Percentiles rank a stretch among this genome's conserved stretches.
Conservation (phyloP, 2,329 filamentous ascomycete genomes). For the Hymenoscyphus fraxineus region DNA sequence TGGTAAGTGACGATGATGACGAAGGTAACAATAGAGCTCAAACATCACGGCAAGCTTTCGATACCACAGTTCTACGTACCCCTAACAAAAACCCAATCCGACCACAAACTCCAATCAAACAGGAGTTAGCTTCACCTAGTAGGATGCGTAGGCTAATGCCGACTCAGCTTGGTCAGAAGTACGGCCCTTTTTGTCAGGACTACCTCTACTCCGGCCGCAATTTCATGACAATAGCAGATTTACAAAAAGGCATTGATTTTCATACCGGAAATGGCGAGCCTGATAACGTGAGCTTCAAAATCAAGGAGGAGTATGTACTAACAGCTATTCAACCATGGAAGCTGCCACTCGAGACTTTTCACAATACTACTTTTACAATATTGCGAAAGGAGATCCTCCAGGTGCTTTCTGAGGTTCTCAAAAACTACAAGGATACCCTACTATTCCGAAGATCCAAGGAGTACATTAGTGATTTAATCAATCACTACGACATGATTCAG, state of each 20-base stretch:
- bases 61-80: neutral
- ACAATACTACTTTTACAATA: slow-evolving; percentile 44
- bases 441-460: neutral
- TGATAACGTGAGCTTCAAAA: slow-evolving; percentile 54
- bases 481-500: too few relatives aligned
- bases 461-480: too few relatives aligned
- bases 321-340: slow-evolving; percentile 58
- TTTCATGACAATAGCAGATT: slow-evolving; percentile 34
- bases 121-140: neutral
- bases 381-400: slow-evolving; percentile 39
- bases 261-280: slow-evolving; percentile 46
- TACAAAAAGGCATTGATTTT: slow-evolving; percentile 53
- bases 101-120: neutral
- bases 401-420: slow-evolving; percentile 12
- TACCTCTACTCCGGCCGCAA: slow-evolving; percentile 12
- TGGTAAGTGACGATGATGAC: too few relatives aligned
- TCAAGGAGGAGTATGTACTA: slow-evolving; percentile 55
- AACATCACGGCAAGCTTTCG: too few relatives aligned
- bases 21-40: too few relatives aligned
- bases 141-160: neutral
- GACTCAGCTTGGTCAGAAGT: neutral
- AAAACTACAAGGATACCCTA: slow-evolving; percentile 13
- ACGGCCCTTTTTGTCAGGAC: slow-evolving; percentile 12
- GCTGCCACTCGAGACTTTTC: slow-evolving; percentile 44
- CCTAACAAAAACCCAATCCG: neutral